A percentile compares a stretch with the other conserved stretches of the same genome.
phyloP scores from a whole-genome alignment of 2,329 filamentous ascomycete species.

The Beauveria caledonica region DNA sequence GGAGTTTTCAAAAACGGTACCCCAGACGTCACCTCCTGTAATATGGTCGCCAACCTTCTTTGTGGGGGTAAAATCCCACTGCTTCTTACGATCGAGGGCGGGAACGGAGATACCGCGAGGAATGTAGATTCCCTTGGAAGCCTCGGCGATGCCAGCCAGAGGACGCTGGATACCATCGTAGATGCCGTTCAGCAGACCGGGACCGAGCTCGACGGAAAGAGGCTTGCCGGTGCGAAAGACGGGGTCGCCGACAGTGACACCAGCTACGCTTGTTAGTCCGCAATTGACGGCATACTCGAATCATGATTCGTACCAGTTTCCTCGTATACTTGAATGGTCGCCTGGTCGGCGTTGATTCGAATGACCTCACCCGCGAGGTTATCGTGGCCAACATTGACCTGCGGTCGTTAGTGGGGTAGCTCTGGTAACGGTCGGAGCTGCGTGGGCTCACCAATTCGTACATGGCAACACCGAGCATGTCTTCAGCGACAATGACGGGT shows the following conservation, averaged over 20 bases:
- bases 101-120: slow-evolving; percentile 86
- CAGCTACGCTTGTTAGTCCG: slow-evolving; percentile 47
- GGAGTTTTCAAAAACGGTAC: slow-evolving; percentile 91
- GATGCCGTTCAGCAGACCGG: slow-evolving; percentile 96
- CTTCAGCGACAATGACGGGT: slow-evolving; percentile 92
- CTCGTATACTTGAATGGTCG: slow-evolving; percentile 97
- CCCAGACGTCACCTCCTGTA: slow-evolving; percentile 92
- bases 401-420: slow-evolving; percentile 12
- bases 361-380: slow-evolving; percentile 95
- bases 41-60: slow-evolving; percentile 96
- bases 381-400: slow-evolving; percentile 90
- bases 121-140: slow-evolving; percentile 88
- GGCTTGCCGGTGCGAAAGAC: slow-evolving; percentile 88
- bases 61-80: slow-evolving; percentile 91
- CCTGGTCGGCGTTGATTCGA: slow-evolving; percentile 90
- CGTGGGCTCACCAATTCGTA: slow-evolving; percentile 75
- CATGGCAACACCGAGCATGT: slow-evolving; percentile 99
- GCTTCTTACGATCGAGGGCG: slow-evolving; percentile 80
- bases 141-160: slow-evolving; percentile 71
- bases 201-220: slow-evolving; percentile 92
- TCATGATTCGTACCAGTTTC: slow-evolving; percentile 66
- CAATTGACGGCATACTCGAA: background rate
- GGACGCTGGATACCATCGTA: slow-evolving; percentile 99
- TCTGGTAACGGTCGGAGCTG: background rate
- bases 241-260: slow-evolving; percentile 91